Conservation (phyloP, 106 monocot species). For the Acanthochlamys bracteata region DNA sequence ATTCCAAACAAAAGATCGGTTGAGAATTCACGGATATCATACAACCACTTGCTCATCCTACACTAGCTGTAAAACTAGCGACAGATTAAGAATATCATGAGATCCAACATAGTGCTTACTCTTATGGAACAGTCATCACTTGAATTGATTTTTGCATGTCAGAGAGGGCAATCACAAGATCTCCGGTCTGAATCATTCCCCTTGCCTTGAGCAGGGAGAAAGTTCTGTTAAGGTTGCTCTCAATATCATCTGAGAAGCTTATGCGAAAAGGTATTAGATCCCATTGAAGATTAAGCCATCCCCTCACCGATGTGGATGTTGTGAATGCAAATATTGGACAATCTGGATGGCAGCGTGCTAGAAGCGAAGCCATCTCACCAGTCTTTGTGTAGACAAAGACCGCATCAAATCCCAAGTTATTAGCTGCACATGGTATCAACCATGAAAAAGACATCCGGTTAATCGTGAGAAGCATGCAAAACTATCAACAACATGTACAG, state of each 20-base stretch:
- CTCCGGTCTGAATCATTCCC: slow-evolving; percentile 94
- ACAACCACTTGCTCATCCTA: too few relatives aligned
- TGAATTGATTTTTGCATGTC: slow-evolving; percentile 76
- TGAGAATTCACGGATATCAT: too few relatives aligned
- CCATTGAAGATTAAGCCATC: slow-evolving; percentile 92
- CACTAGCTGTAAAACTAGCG: too few relatives aligned
- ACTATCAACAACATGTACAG: too few relatives aligned
- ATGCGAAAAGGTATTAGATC: slow-evolving; percentile 94
- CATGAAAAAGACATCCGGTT: neutral
- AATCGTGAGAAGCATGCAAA: neutral
- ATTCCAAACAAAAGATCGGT: too few relatives aligned
- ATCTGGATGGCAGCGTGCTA: slow-evolving; percentile 91
- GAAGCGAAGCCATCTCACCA: slow-evolving; percentile 83
- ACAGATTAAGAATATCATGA: too few relatives aligned
- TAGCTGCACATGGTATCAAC: slow-evolving; percentile 33
- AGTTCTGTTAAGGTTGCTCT: slow-evolving; percentile 94
- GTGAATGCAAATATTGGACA: slow-evolving; percentile 99
- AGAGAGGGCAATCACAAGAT: slow-evolving; percentile 69
- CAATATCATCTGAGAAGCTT: slow-evolving; percentile 89
- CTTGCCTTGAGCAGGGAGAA: slow-evolving; percentile 85
- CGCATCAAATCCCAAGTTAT: slow-evolving; percentile 68
- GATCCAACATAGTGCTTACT: neutral
- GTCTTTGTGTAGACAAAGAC: slow-evolving; percentile 72
- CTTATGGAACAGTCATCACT: slow-evolving; percentile 63
- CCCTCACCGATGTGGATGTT: slow-evolving; percentile 60